phyloP scores from a whole-genome alignment of 495 filamentous ascomycete species.

The Tuber borchii region DNA sequence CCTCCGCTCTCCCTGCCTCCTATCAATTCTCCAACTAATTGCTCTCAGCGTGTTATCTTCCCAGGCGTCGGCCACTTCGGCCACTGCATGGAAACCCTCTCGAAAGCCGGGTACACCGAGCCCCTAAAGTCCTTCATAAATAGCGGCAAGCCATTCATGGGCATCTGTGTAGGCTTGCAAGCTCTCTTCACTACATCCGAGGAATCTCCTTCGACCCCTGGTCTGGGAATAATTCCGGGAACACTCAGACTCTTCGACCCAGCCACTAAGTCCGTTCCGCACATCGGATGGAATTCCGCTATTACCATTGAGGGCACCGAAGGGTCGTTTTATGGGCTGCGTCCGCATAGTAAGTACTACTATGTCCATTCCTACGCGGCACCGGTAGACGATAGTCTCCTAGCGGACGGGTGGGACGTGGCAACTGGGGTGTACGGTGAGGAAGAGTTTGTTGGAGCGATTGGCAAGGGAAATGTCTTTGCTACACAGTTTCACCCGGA shows the following conservation, averaged over 20 bases:
- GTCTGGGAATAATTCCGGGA: constrained; percentile 67
- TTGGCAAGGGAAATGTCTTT: constrained; percentile 74
- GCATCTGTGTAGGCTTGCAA: constrained; percentile 91
- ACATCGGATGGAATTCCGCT: constrained; percentile 97
- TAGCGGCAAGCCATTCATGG: constrained; percentile 91
- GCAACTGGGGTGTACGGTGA: constrained; percentile 81
- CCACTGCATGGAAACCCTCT: constrained; percentile 80
- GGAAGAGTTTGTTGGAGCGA: constrained; percentile 85
- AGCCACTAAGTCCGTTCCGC: constrained; percentile 76
- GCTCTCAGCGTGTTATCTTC: constrained; percentile 59
- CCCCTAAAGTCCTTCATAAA: constrained; percentile 73
- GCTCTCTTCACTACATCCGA: constrained; percentile 78
- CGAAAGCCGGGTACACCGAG: constrained; percentile 68
- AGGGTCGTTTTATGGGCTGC: constrained; percentile 60
- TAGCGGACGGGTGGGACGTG: constrained; percentile 69
- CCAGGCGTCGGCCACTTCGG: constrained; percentile 97
- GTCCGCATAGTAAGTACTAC: constrained; percentile 85
- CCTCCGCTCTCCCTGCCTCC: constrained; percentile 21
- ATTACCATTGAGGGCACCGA: constrained; percentile 46
- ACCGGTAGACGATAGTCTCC: constrained; percentile 69
- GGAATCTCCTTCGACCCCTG: constrained; percentile 63
- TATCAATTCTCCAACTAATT: constrained; percentile 4
- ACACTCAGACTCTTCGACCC: constrained; percentile 70
- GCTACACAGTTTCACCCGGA: constrained; percentile 97
- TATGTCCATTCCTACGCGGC: constrained; percentile 94